Base-by-base conservation (phyloP, 2,329 filamentous ascomycete genomes). In the Cylindrodendrum hubeiense region DNA sequence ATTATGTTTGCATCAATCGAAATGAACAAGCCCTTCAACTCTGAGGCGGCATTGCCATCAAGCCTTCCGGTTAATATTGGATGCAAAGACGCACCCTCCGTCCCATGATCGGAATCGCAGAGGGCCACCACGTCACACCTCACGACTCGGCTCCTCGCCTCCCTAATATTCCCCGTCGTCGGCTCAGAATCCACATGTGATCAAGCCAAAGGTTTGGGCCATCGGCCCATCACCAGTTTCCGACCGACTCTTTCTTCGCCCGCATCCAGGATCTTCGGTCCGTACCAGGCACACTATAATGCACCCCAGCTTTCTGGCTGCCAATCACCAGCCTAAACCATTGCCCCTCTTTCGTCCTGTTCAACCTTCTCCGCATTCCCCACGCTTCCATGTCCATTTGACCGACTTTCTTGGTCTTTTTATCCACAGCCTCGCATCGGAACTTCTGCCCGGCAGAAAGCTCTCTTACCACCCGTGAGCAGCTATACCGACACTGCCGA, bases 201-300 rank as follows among this genome's bases (percentile, higher is more conserved):
- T 55, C 43, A 46, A 39, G 41, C 55, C 30, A 58, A 50, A 39
- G 24, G n/a, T 46, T 52, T 52, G 46, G 34, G 22, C 56, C 15
- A 61, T 65, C 52, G 46, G 51, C 63, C 58, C 63, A 65, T 61
- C 47, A 22, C 52, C 34, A 57, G 54, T 49, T 43, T 53, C 58
- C 41, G 63, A 61, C 57, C 57, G 57, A 57, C 57, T 65, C 56
- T 61, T 47, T 61, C 52, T 61, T 47, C 39, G 46, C 22, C 57
- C 52, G 47, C 59, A 59, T 70, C 67, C 55, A 67, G 72, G 72
- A 73, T 74, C 54, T 68, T 74, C 72, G 72, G 72, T 64, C 72
- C 72, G 72, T 63, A 65, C 70, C 62, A 67, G 67, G 64, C 64
- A 69, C 67, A 63, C 71, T 62, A 52, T 60, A 56, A 63, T 71